These are phyloP conservation scores for Rosellinia necatrix DNA, from an alignment of 2,329 filamentous ascomycete species.

Conservation along the genomic window DNA sequence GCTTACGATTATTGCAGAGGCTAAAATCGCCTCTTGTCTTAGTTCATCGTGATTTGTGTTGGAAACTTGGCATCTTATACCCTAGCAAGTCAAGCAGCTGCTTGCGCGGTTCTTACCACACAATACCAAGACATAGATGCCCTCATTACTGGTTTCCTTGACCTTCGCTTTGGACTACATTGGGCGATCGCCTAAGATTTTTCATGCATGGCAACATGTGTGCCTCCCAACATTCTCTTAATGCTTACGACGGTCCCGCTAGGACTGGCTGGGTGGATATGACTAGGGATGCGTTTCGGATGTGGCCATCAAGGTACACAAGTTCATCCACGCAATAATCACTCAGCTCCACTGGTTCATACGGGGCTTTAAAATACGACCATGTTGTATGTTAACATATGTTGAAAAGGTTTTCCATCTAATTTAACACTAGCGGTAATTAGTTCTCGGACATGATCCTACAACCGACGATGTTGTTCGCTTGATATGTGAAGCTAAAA, in stretches of 20 bases:
- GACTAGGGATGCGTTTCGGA: not conserved
- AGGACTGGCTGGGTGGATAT: not conserved
- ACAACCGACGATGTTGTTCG: not conserved
- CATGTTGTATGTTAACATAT: not conserved
- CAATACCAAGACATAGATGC: no score
- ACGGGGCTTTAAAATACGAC: not conserved
- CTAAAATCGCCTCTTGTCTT: no score
- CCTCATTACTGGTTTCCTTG: no score
- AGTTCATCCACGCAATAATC: not conserved
- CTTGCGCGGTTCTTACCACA: no score
- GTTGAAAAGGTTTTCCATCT: not conserved
- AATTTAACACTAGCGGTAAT: not conserved
- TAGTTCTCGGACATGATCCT: not conserved
- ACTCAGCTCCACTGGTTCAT: not conserved
- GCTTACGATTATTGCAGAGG: no score
- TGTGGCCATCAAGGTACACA: conserved; percentile 9
- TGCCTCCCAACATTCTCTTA: not conserved
- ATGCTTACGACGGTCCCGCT: not conserved
- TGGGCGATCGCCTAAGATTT: not conserved
- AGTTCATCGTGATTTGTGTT: no score
- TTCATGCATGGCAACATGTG: not conserved
- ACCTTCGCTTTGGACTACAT: no score
- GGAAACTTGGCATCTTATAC: no score
- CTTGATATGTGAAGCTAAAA: no score
- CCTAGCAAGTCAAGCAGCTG: no score